phyloP scores from a whole-genome alignment of 1,284 basidiomycete genomes.

The Porogramme epimiltina region DNA sequence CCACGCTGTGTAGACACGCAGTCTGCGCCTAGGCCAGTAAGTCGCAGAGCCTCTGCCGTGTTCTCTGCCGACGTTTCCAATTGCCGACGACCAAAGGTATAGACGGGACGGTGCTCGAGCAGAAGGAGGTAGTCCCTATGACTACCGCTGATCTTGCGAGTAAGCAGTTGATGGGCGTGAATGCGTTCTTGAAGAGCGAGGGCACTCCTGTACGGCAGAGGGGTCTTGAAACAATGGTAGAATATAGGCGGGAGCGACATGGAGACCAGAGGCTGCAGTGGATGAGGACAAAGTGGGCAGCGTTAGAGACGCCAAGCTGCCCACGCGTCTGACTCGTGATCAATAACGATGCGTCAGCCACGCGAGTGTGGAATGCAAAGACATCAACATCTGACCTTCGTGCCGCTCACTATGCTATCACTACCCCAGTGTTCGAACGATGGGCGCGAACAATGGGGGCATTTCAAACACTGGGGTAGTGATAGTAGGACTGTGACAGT shows the following conservation, averaged over 20 bases:
- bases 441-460: no score
- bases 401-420: no score
- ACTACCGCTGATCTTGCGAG: slow-evolving; percentile 41
- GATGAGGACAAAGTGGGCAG: no score
- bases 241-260: slow-evolving; percentile 57
- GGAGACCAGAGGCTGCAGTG: no score
- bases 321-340: no score
- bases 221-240: slow-evolving; percentile 75
- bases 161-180: slow-evolving; percentile 59
- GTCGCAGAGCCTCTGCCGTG: slow-evolving; percentile 64
- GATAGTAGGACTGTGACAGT: no score
- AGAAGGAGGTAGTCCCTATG: slow-evolving; percentile 73
- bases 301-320: no score
- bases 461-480: no score
- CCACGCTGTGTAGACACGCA: slow-evolving; percentile 86
- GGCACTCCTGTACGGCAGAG: slow-evolving; percentile 72
- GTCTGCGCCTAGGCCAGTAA: slow-evolving; percentile 82
- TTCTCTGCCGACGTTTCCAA: slow-evolving; percentile 52
- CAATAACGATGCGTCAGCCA: no score
- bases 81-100: slow-evolving; percentile 90
- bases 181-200: slow-evolving; percentile 73
- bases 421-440: no score
- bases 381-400: no score
- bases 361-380: no score
- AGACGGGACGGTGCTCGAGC: slow-evolving; percentile 90